A percentile compares a stretch with the other conserved stretches of the same genome.
Conservation (phyloP, 257 asterid genomes). For the Penstemon davidsonii region DNA sequence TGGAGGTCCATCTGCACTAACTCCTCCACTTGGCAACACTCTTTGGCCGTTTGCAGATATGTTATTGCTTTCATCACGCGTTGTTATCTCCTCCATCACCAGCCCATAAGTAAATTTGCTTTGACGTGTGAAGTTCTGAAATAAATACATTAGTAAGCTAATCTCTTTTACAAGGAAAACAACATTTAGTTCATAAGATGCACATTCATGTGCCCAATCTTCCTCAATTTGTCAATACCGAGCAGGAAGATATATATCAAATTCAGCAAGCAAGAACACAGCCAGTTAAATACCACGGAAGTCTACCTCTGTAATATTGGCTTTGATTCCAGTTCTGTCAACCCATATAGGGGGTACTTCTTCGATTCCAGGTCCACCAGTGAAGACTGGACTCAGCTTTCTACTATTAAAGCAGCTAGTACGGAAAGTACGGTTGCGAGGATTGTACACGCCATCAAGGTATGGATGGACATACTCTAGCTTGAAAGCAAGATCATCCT, state of each 20-base stretch:
- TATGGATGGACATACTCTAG: slow-evolving; percentile 95
- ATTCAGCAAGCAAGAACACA: background rate
- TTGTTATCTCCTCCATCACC: slow-evolving; percentile 94
- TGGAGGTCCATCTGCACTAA: slow-evolving; percentile 98
- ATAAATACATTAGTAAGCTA: background rate
- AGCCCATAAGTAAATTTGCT: slow-evolving; percentile 25
- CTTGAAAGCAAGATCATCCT: slow-evolving; percentile 1
- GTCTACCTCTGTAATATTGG: slow-evolving; percentile 25
- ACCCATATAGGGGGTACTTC: slow-evolving; percentile 50
- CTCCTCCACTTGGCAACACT: slow-evolving; percentile 71
- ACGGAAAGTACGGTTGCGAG: slow-evolving; percentile 89
- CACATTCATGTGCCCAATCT: background rate
- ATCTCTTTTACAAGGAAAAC: background rate
- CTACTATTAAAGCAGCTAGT: slow-evolving; percentile 94
- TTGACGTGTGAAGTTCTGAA: background rate
- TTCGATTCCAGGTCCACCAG: background rate
- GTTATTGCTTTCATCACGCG: slow-evolving; percentile 20
- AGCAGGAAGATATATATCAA: background rate
- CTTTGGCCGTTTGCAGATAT: background rate
- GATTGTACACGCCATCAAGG: slow-evolving; percentile 81
- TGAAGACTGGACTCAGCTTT: slow-evolving; percentile 32
- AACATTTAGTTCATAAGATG: background rate
- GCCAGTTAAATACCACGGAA: background rate
- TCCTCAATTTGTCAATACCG: background rate
- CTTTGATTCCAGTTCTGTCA: slow-evolving; percentile 91